Conservation (phyloP, 768 basidiomycete species). For the Lentinus brumalis region DNA sequence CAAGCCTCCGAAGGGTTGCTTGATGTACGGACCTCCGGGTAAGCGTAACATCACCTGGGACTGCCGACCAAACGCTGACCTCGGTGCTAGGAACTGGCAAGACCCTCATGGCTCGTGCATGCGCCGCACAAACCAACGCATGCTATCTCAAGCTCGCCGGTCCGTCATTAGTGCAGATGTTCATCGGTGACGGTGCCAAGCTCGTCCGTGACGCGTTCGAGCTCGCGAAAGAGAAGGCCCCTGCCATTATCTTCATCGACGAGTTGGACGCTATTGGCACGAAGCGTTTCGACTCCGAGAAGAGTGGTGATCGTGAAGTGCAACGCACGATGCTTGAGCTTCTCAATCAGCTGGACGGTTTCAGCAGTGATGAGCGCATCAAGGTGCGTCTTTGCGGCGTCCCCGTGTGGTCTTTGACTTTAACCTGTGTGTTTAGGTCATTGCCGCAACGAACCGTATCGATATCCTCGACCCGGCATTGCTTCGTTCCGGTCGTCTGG, state of each 20-base stretch:
- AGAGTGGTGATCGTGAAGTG: conserved; percentile 99
- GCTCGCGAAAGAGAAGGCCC: conserved; percentile 96
- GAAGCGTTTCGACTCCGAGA: conserved; percentile 98
- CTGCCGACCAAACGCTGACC: conserved; percentile 1
- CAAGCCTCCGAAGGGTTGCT: conserved; percentile 93
- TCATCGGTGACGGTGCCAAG: conserved; percentile 99
- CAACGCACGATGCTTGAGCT: conserved; percentile 99
- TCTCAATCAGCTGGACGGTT: conserved; percentile 97
- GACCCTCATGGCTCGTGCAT: conserved; percentile 95
- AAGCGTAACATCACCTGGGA: conserved; percentile 15
- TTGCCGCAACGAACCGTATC: conserved; percentile 98
- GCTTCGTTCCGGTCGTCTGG: conserved; percentile 96
- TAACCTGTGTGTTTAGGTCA: conserved; percentile 63
- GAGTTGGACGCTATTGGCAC: conserved; percentile 99
- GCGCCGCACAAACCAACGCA: conserved; percentile 96
- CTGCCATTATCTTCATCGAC: conserved; percentile 99
- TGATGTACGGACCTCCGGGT: conserved; percentile 99
- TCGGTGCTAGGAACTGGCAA: conserved; percentile 80
- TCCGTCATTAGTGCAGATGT: conserved; percentile 99
- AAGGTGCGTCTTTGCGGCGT: conserved; percentile 58
- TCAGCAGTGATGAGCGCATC: conserved; percentile 95
- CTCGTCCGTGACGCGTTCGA: conserved; percentile 98
- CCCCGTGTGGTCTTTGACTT: conserved; percentile 3
- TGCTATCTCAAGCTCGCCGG: conserved; percentile 98
- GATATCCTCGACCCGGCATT: conserved; percentile 98